A percentile compares a stretch with the other conserved stretches of the same genome.
phyloP scores from a whole-genome alignment of 2,329 filamentous ascomycete species.

The Trematosphaeria pertusa region DNA sequence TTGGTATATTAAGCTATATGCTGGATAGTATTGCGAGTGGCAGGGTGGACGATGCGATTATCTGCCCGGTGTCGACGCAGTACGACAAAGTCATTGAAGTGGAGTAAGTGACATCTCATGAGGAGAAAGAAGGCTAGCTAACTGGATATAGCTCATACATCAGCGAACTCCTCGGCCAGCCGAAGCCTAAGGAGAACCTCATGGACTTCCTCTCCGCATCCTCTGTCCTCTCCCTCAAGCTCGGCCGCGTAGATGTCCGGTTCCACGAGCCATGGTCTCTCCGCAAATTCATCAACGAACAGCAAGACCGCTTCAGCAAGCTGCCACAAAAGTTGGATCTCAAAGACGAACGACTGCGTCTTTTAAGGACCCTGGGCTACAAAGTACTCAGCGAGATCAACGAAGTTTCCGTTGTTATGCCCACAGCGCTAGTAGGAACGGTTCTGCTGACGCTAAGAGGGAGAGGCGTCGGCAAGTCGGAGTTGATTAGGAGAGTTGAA shows the following conservation, averaged over 20 bases:
- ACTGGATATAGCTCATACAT: constrained; percentile 73
- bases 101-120: constrained; percentile 25
- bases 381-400: constrained; percentile 95
- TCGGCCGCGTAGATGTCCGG: constrained; percentile 91
- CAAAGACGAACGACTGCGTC: constrained; percentile 65
- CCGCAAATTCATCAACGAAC: constrained; percentile 78
- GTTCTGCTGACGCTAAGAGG: constrained; percentile 90
- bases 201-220: constrained; percentile 88
- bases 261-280: constrained; percentile 98
- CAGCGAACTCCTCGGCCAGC: constrained; percentile 88
- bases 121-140: constrained; percentile 2
- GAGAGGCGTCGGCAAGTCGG: constrained; percentile 85
- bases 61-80: constrained; percentile 95
- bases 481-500: constrained; percentile 84
- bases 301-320: constrained; percentile 65
- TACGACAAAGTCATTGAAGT: constrained; percentile 99
- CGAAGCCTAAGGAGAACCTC: constrained; percentile 94
- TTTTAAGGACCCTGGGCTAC: constrained; percentile 88
- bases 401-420: constrained; percentile 95
- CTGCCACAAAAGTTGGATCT: constrained; percentile 42
- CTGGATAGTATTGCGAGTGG: constrained; percentile 89
- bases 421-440: constrained; percentile 92
- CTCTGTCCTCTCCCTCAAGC: constrained; percentile 83
- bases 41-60: constrained; percentile 86
- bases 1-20: constrained; percentile 91